A percentile compares a stretch with the other conserved stretches of the same genome.
Evolutionary conservation across 1,284 basidiomycete genomes (phyloP).

Genomic region (Xanthoconium separans): DNA sequence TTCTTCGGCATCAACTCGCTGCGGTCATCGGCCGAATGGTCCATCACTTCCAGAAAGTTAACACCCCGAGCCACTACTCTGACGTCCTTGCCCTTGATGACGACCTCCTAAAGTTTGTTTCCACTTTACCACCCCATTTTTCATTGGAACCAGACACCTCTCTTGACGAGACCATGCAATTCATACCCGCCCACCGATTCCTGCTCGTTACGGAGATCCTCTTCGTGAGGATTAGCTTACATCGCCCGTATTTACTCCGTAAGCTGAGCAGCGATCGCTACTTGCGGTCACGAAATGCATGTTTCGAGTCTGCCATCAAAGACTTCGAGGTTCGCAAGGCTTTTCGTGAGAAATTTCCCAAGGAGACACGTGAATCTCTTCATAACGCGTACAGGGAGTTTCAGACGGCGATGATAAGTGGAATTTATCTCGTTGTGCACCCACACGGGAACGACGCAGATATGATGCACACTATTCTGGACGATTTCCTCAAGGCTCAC

Average conservation of each 20-base stretch:
- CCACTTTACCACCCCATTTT: constrained; percentile 75
- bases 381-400: constrained; percentile 82
- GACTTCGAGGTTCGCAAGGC: constrained; percentile 71
- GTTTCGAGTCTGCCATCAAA: constrained; percentile 76
- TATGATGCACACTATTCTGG: constrained; percentile 74
- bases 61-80: constrained; percentile 78
- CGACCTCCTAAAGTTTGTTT: constrained; percentile 79
- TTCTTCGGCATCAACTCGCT: constrained; percentile 82
- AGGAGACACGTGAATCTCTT: constrained; percentile 63
- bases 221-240: constrained; percentile 76
- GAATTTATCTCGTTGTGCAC: constrained; percentile 78
- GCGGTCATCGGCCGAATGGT: constrained; percentile 89
- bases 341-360: constrained; percentile 59
- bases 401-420: constrained; percentile 83
- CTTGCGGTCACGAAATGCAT: constrained; percentile 68
- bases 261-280: constrained; percentile 75
- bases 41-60: constrained; percentile 93
- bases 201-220: constrained; percentile 79
- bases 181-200: constrained; percentile 73
- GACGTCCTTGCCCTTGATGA: constrained; percentile 86
- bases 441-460: constrained; percentile 66
- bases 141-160: constrained; percentile 76
- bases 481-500: constrained; percentile 73
- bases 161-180: constrained; percentile 64
- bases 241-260: constrained; percentile 76